Conservation (phyloP, 441 rosid genomes). For the Eruca vesicaria region DNA sequence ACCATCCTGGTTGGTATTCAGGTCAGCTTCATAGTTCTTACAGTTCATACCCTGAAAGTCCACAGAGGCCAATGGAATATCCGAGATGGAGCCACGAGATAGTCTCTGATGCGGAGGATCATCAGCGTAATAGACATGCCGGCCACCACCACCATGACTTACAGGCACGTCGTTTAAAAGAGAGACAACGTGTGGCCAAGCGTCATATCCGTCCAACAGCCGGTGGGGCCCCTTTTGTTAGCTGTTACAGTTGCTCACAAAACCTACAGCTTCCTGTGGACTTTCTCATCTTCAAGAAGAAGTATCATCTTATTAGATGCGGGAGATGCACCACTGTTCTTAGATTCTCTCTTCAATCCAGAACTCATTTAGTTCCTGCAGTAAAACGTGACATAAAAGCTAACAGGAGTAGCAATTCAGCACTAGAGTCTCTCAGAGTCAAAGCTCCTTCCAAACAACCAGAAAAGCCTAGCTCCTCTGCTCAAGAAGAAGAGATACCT, state of each 20-base stretch:
- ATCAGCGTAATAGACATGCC: conserved; percentile 41
- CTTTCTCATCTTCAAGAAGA: conserved; percentile 38
- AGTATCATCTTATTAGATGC: conserved; percentile 37
- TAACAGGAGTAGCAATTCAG: conserved; percentile 17
- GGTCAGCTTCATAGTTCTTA: conserved; percentile 35
- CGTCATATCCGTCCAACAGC: conserved; percentile 39
- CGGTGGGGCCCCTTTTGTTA: conserved; percentile 35
- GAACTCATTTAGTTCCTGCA: conserved; percentile 34
- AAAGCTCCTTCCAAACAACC: conserved; percentile 25
- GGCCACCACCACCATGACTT: conserved; percentile 28
- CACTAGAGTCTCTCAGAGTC: conserved; percentile 25
- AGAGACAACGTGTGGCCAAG: conserved; percentile 50
- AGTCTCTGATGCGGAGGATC: conserved; percentile 45
- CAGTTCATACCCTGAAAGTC: conserved; percentile 61
- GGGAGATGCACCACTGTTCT: conserved; percentile 37
- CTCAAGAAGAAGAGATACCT: conserved; percentile 38
- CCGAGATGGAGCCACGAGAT: conserved; percentile 41
- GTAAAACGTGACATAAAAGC: conserved; percentile 14
- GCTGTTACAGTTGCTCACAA: conserved; percentile 33
- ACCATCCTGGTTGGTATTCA: conserved; percentile 42
- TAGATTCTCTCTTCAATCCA: conserved; percentile 35
- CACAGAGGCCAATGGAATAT: conserved; percentile 49
- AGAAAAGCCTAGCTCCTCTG: conserved; percentile 42
- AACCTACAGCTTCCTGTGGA: conserved; percentile 34
- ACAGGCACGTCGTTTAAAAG: conserved; percentile 43